A percentile compares a stretch with the other conserved stretches of the same genome.
Conservation (phyloP, 75 land plant species). For the Picea glauca region DNA sequence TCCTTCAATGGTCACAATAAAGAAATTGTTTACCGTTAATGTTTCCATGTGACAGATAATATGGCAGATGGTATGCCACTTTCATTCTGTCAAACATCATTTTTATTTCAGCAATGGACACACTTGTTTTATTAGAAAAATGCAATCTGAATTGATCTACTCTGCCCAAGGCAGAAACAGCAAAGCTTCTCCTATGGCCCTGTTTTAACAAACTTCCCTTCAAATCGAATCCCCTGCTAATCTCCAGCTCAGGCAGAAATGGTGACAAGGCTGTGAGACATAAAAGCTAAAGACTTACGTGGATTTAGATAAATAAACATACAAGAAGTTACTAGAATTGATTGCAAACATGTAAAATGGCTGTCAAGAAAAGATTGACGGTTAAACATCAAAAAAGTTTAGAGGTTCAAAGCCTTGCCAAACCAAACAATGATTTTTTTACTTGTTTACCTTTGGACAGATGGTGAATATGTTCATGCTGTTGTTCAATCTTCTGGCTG, state of each 20-base stretch:
- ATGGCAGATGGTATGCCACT: not conserved
- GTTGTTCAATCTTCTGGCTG: not conserved
- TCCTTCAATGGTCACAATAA: not conserved
- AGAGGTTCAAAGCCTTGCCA: not conserved
- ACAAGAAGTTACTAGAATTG: not conserved
- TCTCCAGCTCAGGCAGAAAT: not conserved
- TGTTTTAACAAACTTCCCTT: not conserved
- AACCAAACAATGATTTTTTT: not conserved
- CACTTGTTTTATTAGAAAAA: not conserved
- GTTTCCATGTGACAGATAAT: not conserved
- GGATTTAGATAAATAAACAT: not conserved
- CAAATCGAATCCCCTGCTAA: not conserved
- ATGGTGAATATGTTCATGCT: too few species aligned
- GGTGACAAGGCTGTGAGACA: not conserved
- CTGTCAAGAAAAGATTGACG: not conserved
- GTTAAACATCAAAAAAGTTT: not conserved
- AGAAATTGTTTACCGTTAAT: not conserved
- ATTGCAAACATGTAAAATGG: not conserved
- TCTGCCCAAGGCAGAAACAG: not conserved
- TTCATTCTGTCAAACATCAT: not conserved
- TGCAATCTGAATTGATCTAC: not conserved
- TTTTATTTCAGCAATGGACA: not conserved
- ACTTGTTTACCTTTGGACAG: too few species aligned
- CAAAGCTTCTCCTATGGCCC: too few species aligned
- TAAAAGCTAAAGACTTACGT: not conserved